Evolutionary conservation across 345 rosid genomes (phyloP), one percentile per base, ranked within the genome.

Genomic region (Pistacia vera): DNA sequence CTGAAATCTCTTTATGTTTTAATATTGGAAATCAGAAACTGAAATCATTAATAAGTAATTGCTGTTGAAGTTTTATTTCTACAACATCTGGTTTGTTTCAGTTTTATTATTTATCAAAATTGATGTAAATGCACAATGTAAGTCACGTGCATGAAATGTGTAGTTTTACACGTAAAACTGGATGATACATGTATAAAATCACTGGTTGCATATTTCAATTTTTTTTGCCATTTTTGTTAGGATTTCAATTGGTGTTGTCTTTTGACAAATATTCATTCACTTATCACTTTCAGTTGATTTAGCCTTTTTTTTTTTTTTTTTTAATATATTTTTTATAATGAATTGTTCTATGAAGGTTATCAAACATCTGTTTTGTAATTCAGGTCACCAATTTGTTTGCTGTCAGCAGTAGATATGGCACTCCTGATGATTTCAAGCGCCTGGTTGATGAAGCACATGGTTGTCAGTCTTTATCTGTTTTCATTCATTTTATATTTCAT

Each of bases 381-480:
- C 90, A 93, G 99, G 97, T 95, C 81, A 93, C 98, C 62, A 95
- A 95, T 71, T 85, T 90, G 73, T 95, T 69, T 80, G 98, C 99
- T 63, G 98, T 84, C 70, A 92, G 98, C 86, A 93, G 96, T 87
- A 87, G 99, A 73, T 95, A 74, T 86, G 99, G 99, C 76, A 95
- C 90, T 25, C 99, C 99, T 56, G 98, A 95, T 83, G 98, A 95
- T 81, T 93, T 95, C 88, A 95, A 95, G 83, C 86, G 78, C 72
- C 89, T 95, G 87, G 89, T 93, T 75, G 99, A 95, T 78, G 98
- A 90, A 85, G 99, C 99, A 59, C 99, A 95, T 66, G 98, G 99
- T 95, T 79, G 76, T 46, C 56, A 82, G 82, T 70, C 81, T 77
- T 52, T 25, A 41, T 58, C 55, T 69, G 61, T 28, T 59, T 52